Conservation (phyloP, 441 rosid species). For the Francoa sonchifolia region DNA sequence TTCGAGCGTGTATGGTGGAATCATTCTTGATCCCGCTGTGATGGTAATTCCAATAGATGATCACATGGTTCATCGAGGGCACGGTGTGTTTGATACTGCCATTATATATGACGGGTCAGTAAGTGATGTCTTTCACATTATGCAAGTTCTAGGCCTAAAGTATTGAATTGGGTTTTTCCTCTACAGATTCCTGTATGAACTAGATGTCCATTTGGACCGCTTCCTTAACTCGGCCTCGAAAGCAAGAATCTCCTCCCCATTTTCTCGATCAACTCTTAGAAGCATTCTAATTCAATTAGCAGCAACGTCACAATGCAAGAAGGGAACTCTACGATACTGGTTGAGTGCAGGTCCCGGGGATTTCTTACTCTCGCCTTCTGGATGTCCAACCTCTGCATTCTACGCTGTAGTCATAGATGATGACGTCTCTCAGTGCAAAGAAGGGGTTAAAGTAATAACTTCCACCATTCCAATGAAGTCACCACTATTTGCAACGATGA, state of each 20-base stretch:
- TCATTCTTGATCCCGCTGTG: slow-evolving; percentile 55
- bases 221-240: slow-evolving; percentile 44
- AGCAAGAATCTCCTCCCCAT: slow-evolving; percentile 48
- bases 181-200: slow-evolving; percentile 42
- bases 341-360: slow-evolving; percentile 56
- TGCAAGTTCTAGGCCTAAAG: background rate
- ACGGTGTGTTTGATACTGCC: slow-evolving; percentile 60
- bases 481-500: slow-evolving; percentile 34
- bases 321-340: slow-evolving; percentile 56
- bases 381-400: slow-evolving; percentile 43
- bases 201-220: slow-evolving; percentile 56
- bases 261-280: slow-evolving; percentile 43
- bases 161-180: background rate
- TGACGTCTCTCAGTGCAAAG: slow-evolving; percentile 33
- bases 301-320: slow-evolving; percentile 40
- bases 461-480: slow-evolving; percentile 50
- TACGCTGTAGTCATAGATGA: slow-evolving; percentile 51
- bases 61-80: slow-evolving; percentile 73
- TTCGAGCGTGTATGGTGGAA: slow-evolving; percentile 54
- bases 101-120: slow-evolving; percentile 45
- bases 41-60: slow-evolving; percentile 64
- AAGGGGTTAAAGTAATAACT: slow-evolving; percentile 51
- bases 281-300: slow-evolving; percentile 50
- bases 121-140: background rate
- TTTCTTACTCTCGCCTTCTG: slow-evolving; percentile 48